These are phyloP conservation scores for Fremontodendron californicum DNA, from an alignment of 345 rosid genomes.

Conservation along the genomic window DNA sequence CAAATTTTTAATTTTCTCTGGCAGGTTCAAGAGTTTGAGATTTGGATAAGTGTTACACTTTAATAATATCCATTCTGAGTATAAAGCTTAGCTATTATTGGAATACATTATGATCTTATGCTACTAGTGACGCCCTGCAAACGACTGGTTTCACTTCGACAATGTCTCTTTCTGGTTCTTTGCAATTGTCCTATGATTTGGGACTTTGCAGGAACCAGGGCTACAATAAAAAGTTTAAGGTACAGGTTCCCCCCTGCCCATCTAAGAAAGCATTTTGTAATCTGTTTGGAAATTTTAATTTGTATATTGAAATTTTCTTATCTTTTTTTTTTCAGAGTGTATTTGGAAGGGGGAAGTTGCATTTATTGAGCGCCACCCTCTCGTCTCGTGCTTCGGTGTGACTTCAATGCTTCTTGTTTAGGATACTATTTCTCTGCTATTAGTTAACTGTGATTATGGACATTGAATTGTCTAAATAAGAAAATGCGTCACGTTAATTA, in stretches of 20 bases:
- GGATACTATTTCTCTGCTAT: background rate
- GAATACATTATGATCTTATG: conserved; percentile 26
- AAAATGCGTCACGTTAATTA: background rate
- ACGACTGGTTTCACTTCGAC: conserved; percentile 9
- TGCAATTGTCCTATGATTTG: conserved; percentile 64
- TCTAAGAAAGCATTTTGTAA: background rate
- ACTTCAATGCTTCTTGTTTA: background rate
- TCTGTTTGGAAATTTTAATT: background rate
- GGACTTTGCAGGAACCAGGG: conserved; percentile 63
- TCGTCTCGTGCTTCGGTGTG: background rate
- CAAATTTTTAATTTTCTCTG: background rate
- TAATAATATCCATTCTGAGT: background rate
- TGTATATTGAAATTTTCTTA: background rate
- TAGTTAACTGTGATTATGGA: background rate
- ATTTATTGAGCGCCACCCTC: background rate
- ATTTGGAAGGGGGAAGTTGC: background rate
- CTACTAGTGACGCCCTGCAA: conserved; percentile 25
- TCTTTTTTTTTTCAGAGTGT: background rate
- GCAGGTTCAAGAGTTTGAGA: conserved; percentile 19
- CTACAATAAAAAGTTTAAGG: conserved; percentile 41
- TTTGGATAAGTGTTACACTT: background rate
- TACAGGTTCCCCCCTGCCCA: background rate
- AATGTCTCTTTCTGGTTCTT: conserved; percentile 61
- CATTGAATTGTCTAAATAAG: background rate
- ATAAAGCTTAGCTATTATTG: background rate